These are phyloP conservation scores for Lodderomyces margitis DNA, from an alignment of 1,139 yeast genomes.

Conservation along the genomic window DNA sequence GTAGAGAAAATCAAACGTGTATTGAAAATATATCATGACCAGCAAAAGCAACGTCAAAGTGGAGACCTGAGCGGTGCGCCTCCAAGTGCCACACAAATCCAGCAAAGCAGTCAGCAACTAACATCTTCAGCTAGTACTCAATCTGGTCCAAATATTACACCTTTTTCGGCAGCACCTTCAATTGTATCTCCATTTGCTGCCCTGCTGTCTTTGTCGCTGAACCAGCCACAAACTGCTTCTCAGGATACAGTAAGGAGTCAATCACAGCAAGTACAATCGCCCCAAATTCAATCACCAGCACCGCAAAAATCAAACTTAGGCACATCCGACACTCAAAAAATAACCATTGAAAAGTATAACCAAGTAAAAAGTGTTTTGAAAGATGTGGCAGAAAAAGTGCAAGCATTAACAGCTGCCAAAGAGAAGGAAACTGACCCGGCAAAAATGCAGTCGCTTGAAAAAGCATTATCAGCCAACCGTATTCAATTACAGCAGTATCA, in stretches of 20 bases:
- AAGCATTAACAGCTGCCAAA: slow-evolving; percentile 24
- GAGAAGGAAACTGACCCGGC: slow-evolving; percentile 23
- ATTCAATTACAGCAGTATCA: slow-evolving; percentile 38
- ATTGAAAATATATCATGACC: slow-evolving; percentile 42
- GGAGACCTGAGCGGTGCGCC: background rate
- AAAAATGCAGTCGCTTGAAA: slow-evolving; percentile 26
- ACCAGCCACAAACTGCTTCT: slow-evolving; percentile 1
- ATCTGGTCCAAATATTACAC: background rate
- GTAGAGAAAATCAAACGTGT: slow-evolving; percentile 65
- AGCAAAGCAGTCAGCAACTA: slow-evolving; percentile 2
- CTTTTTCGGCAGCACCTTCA: background rate
- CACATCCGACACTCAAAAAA: slow-evolving; percentile 14
- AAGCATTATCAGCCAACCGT: slow-evolving; percentile 34
- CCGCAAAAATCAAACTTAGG: slow-evolving; percentile 11
- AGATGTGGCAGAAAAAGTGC: slow-evolving; percentile 44
- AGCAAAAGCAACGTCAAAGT: slow-evolving; percentile 22
- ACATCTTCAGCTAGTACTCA: background rate
- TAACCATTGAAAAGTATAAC: slow-evolving; percentile 41
- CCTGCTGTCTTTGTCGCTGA: background rate
- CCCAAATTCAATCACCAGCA: slow-evolving; percentile 9
- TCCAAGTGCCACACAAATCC: slow-evolving; percentile 6
- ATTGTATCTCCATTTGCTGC: background rate
- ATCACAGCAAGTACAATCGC: slow-evolving; percentile 8
- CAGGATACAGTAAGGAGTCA: background rate
- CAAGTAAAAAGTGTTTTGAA: slow-evolving; percentile 37